Base-by-base conservation (phyloP, 116 monocot genomes). In the Phalaenopsis hybrid region DNA sequence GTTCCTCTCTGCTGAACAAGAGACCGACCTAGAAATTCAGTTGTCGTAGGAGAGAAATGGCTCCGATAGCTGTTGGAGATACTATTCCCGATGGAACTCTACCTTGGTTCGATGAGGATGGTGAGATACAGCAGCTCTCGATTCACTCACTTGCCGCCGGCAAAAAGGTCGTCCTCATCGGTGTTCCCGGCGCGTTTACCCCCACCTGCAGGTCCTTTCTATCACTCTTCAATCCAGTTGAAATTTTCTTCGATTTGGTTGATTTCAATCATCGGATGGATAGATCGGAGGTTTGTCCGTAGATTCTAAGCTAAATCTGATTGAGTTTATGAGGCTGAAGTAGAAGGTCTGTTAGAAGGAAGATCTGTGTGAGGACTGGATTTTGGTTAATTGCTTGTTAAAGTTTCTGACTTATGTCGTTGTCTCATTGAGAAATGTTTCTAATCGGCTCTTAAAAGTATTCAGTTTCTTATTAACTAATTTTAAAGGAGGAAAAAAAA, bases 151-250 rank as follows among this genome's bases (percentile, higher is more conserved):
- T 95, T 45, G 92, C 89, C 72, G 88, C 89, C 68, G 91, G 95
- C 81, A 95, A 95, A 88, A 95, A 95, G 86, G 81, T 95, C 74
- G 84, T 92, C 75, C 88, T 95, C 89, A 86, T 95, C 78, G 95
- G 95, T 79, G 92, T 95, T 33, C 95, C 95, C 82, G 95, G 95
- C 28, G 95, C 95, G 52, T 95, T 95, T 88, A 95, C 95, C 61
- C 95, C 92, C 2, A 95, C 95, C 76, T 95, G 95, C 95, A 92
- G 92, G 95, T 94, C 8, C 33, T 74, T 21, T 25, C 4, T 70
- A 18, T 4, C 16, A 15, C 8, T 44, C 2, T 9, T 75, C 75
- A 37, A 18, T 20, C 15, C 13, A 45, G 44, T 16, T 46, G 1
- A 31, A 41, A 37, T 46, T 45, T 20, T 75, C n/a, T 43, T 44